A percentile compares a stretch with the other conserved stretches of the same genome.
Conservation (phyloP, 2,329 filamentous ascomycete species). For the Colletotrichum tamarilloi region DNA sequence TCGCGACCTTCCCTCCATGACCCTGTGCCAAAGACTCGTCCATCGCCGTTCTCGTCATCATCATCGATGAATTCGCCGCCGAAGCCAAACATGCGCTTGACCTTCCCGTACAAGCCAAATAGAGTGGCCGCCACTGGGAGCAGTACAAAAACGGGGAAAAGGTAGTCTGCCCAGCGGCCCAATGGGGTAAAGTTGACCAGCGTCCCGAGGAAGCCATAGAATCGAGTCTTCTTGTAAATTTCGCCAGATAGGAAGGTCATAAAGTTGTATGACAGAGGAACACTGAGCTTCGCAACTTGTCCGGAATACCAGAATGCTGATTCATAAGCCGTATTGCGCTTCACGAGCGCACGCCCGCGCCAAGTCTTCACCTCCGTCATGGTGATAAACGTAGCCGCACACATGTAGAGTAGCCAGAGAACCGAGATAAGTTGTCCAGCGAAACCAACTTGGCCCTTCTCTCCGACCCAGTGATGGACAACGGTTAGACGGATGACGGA, state of each 20-base stretch:
- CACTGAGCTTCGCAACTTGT: constrained; percentile 90
- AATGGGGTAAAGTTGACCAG: constrained; percentile 86
- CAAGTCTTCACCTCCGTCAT: constrained; percentile 97
- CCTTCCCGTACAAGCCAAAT: constrained; percentile 89
- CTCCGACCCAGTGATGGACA: constrained; percentile 79
- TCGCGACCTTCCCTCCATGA: constrained; percentile 93
- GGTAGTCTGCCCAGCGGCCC: constrained; percentile 84
- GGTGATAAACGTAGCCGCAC: constrained; percentile 84
- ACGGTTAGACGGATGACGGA: constrained; percentile 77
- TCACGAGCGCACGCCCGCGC: constrained; percentile 91
- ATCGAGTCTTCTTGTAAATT: constrained; percentile 82
- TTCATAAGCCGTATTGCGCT: constrained; percentile 90
- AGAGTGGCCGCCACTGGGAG: constrained; percentile 86
- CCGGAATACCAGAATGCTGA: constrained; percentile 96
- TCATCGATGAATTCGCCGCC: constrained; percentile 80
- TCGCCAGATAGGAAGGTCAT: constrained; percentile 83
- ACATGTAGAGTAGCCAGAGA: constrained; percentile 97
- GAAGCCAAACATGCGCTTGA: constrained; percentile 82
- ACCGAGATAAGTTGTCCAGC: constrained; percentile 87
- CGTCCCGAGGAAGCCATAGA: constrained; percentile 86
- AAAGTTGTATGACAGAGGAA: constrained; percentile 96
- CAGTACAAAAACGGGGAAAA: constrained; percentile 90
- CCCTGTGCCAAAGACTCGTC: constrained; percentile 77
- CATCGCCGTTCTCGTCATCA: constrained; percentile 71
- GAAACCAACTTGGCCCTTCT: constrained; percentile 82